Conservation (phyloP, 164 flowering plant genomes). For the Sextonia rubra region DNA sequence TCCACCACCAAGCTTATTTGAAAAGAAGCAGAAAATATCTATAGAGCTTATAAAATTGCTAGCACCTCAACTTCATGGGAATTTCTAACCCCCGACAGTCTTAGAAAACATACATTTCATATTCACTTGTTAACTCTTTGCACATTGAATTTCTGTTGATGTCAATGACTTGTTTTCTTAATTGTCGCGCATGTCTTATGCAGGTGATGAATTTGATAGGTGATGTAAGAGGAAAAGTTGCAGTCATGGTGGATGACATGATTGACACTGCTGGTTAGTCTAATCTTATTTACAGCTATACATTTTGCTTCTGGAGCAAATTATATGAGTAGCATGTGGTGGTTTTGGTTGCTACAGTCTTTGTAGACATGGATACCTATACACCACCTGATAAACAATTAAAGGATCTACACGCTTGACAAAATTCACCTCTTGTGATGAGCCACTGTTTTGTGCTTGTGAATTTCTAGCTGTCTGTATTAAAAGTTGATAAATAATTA, state of each 20-base stretch:
- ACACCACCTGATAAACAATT: neutral
- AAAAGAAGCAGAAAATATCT: no score
- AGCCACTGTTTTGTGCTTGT: neutral
- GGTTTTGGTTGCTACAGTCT: neutral
- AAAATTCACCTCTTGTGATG: neutral
- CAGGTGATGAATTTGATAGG: slow-evolving; percentile 99
- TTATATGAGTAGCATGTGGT: no score
- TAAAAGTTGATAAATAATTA: no score
- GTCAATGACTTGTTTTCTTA: no score
- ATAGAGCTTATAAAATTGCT: neutral
- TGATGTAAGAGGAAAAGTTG: slow-evolving; percentile 94
- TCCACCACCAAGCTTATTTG: no score
- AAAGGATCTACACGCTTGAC: neutral
- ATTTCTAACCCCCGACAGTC: neutral
- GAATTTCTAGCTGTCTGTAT: neutral
- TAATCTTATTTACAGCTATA: neutral
- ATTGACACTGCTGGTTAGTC: slow-evolving; percentile 96
- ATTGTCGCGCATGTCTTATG: neutral
- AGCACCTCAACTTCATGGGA: neutral
- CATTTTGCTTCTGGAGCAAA: neutral
- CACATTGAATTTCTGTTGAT: neutral
- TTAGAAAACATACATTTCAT: neutral
- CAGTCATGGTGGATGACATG: slow-evolving; percentile 99
- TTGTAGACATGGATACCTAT: neutral
- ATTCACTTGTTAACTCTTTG: no score